A percentile compares a stretch with the other conserved stretches of the same genome.
Evolutionary conservation across 495 filamentous ascomycete genomes (phyloP).

Genomic region (Penicillium odoratum): DNA sequence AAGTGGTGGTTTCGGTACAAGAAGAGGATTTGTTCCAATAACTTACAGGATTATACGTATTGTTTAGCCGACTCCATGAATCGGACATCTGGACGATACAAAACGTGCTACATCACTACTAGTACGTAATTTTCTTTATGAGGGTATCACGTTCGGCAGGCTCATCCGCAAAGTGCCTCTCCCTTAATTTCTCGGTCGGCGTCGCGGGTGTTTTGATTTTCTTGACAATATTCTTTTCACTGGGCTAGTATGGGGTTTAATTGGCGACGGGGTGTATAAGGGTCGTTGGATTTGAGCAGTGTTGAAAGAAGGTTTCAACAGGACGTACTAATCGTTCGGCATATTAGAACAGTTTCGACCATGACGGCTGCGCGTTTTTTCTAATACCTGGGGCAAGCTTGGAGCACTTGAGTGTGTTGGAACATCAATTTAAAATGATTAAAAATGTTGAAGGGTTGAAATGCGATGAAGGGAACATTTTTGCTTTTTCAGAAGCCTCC

Average conservation of each 20-base stretch:
- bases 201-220: slow-evolving; percentile 78
- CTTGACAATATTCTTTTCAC: slow-evolving; percentile 73
- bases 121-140: too few relatives aligned
- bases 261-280: slow-evolving; percentile 75
- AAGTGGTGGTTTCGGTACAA: slow-evolving; percentile 24
- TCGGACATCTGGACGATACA: too few relatives aligned
- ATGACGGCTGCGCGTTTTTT: slow-evolving; percentile 1
- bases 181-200: slow-evolving; percentile 75
- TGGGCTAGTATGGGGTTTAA: slow-evolving; percentile 53
- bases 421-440: too few relatives aligned
- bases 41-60: background rate
- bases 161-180: slow-evolving; percentile 60
- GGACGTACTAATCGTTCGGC: too few relatives aligned
- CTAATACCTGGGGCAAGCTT: too few relatives aligned
- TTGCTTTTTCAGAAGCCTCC: too few relatives aligned
- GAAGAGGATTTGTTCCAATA: slow-evolving; percentile 23
- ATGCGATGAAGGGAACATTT: too few relatives aligned
- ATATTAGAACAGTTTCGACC: slow-evolving; percentile 27
- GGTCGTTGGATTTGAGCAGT: slow-evolving; percentile 8
- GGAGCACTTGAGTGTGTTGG: too few relatives aligned
- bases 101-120: too few relatives aligned
- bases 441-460: too few relatives aligned
- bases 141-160: slow-evolving; percentile 63
- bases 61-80: background rate
- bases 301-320: background rate